Evolutionary conservation across 192 early-diverging fungal genomes (phyloP).

Genomic region (Backusella mclennaniae): DNA sequence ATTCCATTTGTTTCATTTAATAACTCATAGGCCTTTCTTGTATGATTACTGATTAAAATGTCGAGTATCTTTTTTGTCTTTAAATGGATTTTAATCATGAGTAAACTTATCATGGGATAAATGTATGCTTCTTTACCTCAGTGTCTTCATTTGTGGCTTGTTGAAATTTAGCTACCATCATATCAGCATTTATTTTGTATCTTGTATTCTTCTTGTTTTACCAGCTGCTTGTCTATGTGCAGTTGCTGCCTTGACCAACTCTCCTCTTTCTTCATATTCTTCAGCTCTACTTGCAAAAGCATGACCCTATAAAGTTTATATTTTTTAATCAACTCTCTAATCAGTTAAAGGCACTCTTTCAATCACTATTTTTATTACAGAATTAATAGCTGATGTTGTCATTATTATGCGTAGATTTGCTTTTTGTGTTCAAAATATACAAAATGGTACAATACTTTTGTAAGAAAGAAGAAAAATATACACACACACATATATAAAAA

Average conservation of each 20-base stretch:
- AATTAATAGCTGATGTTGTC: background rate
- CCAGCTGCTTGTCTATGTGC: constrained; percentile 69
- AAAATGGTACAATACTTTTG: background rate
- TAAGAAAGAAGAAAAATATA: background rate
- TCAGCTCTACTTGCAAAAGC: constrained; percentile 63
- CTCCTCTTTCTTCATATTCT: constrained; percentile 51
- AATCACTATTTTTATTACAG: background rate
- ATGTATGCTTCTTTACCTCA: constrained; percentile 35
- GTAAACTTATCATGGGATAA: no score
- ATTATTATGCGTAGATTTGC: background rate
- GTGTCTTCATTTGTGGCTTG: constrained; percentile 56
- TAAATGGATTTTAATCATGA: no score
- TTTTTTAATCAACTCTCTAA: background rate
- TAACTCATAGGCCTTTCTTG: constrained; percentile 61
- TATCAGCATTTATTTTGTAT: background rate
- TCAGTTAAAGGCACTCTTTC: background rate
- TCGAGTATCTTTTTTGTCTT: background rate
- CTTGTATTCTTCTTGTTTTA: constrained; percentile 37
- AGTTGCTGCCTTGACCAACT: constrained; percentile 56
- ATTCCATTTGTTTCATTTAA: constrained; percentile 35
- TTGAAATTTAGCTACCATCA: constrained; percentile 51
- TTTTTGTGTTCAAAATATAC: background rate
- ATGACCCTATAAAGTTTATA: constrained; percentile 51
- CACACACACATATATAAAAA: background rate
- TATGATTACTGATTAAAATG: constrained; percentile 60